Evolutionary conservation across 2,329 filamentous ascomycete genomes (phyloP).

Genomic region (Epicoccum nigrum): DNA sequence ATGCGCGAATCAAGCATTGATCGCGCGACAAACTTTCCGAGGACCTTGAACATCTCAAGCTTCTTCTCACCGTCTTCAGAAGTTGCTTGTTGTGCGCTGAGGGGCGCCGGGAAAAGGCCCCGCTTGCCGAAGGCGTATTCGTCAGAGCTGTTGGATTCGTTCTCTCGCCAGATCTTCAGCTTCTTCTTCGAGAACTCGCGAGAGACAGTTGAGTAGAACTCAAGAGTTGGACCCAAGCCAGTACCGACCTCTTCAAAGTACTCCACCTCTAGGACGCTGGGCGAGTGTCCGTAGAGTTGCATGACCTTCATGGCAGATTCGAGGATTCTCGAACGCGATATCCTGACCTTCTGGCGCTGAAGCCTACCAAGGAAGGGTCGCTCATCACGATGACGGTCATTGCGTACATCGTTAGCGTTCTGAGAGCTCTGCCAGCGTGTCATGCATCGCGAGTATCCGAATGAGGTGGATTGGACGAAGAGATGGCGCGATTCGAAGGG

Average conservation of each 20-base stretch:
- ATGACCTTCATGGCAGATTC: constrained; percentile 98
- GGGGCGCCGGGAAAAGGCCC: constrained; percentile 89
- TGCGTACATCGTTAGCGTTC: constrained; percentile 76
- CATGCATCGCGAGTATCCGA: constrained; percentile 97
- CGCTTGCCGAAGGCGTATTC: constrained; percentile 85
- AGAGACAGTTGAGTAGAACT: constrained; percentile 97
- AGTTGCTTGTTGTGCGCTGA: constrained; percentile 76
- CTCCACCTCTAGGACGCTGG: constrained; percentile 94
- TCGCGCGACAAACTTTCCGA: constrained; percentile 95
- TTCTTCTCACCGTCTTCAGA: constrained; percentile 85
- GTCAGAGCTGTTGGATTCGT: constrained; percentile 72
- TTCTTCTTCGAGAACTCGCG: constrained; percentile 98
- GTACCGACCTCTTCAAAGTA: constrained; percentile 99
- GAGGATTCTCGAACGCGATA: constrained; percentile 90
- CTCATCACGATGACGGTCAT: constrained; percentile 84
- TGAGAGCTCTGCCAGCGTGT: constrained; percentile 95
- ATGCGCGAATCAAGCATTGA: constrained; percentile 99
- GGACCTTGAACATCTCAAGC: constrained; percentile 85
- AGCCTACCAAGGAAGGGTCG: constrained; percentile 88
- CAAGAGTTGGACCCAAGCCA: constrained; percentile 89
- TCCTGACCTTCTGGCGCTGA: constrained; percentile 97
- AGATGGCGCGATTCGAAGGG: constrained; percentile 97
- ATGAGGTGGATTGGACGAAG: constrained; percentile 96
- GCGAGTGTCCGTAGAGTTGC: constrained; percentile 96
- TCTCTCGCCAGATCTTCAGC: constrained; percentile 94